A percentile compares a stretch with the other conserved stretches of the same genome.
phyloP scores from a whole-genome alignment of 2,329 filamentous ascomycete genomes.

The Aspergillus felis region DNA sequence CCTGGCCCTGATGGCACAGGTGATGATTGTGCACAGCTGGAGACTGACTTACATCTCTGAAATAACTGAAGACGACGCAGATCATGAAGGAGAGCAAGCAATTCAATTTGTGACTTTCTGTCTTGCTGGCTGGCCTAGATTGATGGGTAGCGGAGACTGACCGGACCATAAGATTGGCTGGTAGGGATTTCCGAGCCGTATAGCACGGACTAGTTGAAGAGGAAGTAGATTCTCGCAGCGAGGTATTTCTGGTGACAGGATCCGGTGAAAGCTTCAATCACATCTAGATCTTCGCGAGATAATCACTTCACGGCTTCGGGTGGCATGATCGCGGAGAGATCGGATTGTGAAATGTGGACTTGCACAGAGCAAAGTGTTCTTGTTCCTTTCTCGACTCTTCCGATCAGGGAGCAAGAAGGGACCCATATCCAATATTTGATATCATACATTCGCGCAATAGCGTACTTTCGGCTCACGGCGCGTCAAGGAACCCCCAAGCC shows the following conservation, averaged over 20 bases:
- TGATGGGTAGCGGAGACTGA: constrained; percentile 9
- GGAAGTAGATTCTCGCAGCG: background rate
- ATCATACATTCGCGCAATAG: background rate
- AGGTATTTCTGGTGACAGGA: background rate
- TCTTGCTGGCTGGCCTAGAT: background rate
- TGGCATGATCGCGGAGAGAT: background rate
- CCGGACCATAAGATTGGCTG: constrained; percentile 11
- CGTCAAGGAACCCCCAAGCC: background rate
- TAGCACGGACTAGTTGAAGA: background rate
- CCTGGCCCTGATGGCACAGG: background rate
- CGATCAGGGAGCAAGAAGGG: background rate
- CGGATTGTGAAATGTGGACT: background rate
- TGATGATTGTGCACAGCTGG: background rate
- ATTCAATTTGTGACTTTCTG: background rate
- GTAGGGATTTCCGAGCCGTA: constrained; percentile 10
- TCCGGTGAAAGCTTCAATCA: background rate
- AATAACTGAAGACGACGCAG: background rate
- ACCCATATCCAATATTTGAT: background rate
- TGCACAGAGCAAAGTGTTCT: background rate
- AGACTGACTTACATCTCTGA: background rate
- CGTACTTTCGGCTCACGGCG: background rate
- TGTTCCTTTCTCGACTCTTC: background rate
- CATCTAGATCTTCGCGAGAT: background rate
- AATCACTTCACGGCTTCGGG: background rate
- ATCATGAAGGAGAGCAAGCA: background rate